These are phyloP conservation scores for Barnettozyma populi DNA, from an alignment of 805 yeast species.

Conservation along the genomic window DNA sequence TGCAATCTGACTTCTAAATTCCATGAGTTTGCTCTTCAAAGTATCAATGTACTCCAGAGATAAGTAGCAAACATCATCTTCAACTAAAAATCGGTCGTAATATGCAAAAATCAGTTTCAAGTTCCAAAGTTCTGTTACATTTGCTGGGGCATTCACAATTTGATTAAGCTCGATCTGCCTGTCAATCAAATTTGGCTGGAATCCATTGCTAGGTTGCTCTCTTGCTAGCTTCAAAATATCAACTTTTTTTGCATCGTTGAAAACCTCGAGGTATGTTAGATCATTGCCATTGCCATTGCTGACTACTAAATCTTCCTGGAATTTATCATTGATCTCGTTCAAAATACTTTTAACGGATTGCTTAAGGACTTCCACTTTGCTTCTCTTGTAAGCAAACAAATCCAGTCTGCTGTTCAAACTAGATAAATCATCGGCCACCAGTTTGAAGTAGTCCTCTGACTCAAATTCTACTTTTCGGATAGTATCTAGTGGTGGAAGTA, in stretches of 20 bases:
- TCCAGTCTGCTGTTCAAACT: constrained; percentile 25
- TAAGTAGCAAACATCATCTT: constrained; percentile 35
- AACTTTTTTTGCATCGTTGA: constrained; percentile 13
- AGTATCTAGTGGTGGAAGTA: constrained; percentile 54
- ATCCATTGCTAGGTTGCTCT: constrained; percentile 13
- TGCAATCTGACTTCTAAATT: not conserved
- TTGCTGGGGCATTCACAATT: constrained; percentile 36
- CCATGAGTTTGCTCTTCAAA: constrained; percentile 42
- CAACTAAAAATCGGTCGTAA: constrained; percentile 39
- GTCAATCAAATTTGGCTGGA: constrained; percentile 45
- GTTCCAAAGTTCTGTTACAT: constrained; percentile 57
- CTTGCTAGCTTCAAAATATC: constrained; percentile 15
- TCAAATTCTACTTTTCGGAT: constrained; percentile 44
- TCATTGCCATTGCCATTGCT: constrained; percentile 4
- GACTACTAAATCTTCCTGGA: constrained; percentile 9
- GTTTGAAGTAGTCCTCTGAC: constrained; percentile 46
- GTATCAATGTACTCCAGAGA: constrained; percentile 47
- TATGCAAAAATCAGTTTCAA: constrained; percentile 56
- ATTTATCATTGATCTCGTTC: constrained; percentile 17
- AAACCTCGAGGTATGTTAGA: constrained; percentile 12
- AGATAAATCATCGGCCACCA: constrained; percentile 34
- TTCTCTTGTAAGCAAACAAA: constrained; percentile 47
- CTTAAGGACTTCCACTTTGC: constrained; percentile 26
- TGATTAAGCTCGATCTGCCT: constrained; percentile 45
- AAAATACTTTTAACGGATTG: constrained; percentile 29